These are phyloP conservation scores for Ophioceras dolichostomum DNA, from an alignment of 2,329 filamentous ascomycete genomes.

Conservation along the genomic window DNA sequence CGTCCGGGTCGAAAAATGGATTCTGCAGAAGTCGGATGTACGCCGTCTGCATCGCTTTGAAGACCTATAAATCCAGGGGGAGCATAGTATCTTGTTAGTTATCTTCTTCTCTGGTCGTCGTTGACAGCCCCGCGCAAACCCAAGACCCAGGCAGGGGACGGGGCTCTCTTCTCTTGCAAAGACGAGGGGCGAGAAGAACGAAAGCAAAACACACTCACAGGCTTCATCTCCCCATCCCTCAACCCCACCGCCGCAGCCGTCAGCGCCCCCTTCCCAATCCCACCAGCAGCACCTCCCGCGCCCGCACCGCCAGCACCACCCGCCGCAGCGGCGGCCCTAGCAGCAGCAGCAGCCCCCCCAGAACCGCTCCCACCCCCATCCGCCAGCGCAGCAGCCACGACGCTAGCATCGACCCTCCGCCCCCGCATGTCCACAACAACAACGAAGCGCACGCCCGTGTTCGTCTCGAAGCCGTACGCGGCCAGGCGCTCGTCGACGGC, in stretches of 20 bases:
- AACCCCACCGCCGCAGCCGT: slow-evolving; percentile 42
- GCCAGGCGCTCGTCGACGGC: slow-evolving; percentile 87
- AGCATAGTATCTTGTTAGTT: neutral
- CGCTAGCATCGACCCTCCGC: slow-evolving; percentile 29
- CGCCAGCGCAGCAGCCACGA: neutral
- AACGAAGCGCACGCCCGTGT: slow-evolving; percentile 85
- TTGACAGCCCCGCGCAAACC: no score
- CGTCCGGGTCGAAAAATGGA: slow-evolving; percentile 87
- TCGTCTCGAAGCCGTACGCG: slow-evolving; percentile 92
- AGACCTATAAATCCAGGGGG: no score
- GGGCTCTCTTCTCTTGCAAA: no score
- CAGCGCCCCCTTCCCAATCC: slow-evolving; percentile 10
- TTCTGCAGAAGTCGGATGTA: slow-evolving; percentile 86
- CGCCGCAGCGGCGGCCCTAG: no score
- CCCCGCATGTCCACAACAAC: slow-evolving; percentile 87
- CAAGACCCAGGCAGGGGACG: no score
- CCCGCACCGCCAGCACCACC: slow-evolving; percentile 40
- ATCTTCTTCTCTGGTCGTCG: no score
- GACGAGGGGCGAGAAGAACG: neutral
- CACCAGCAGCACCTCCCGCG: slow-evolving; percentile 37
- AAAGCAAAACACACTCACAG: slow-evolving; percentile 38
- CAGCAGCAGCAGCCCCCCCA: no score
- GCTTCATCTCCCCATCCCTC: slow-evolving; percentile 76
- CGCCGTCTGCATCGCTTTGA: slow-evolving; percentile 82
- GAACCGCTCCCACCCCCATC: neutral